Percentiles rank a stretch among this genome's conserved stretches.
These are phyloP conservation scores for Coniochaeta sp. DNA, from an alignment of 2,329 filamentous ascomycete species.

Conservation along the genomic window DNA sequence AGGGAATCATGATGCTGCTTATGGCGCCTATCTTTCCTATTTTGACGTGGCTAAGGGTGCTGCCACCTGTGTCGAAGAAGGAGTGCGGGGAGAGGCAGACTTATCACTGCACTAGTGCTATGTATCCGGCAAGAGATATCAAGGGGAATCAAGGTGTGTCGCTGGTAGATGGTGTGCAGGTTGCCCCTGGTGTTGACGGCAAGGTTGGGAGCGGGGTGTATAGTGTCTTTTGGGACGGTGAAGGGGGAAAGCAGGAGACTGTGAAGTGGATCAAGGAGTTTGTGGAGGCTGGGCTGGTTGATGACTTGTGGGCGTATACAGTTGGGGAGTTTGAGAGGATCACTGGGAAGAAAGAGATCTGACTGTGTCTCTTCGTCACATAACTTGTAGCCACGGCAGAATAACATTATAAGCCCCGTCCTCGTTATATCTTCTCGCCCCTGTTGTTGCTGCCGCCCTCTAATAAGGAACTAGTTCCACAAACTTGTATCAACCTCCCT, in stretches of 20 bases:
- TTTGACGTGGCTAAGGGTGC: slow-evolving; percentile 9
- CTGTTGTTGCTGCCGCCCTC: no score
- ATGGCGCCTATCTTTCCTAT: slow-evolving; percentile 20
- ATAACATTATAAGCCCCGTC: no score
- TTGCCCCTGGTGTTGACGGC: slow-evolving; percentile 23
- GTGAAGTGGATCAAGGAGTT: slow-evolving; percentile 19
- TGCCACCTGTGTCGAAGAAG: slow-evolving; percentile 17
- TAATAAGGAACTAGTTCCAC: no score
- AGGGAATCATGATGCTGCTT: slow-evolving; percentile 11
- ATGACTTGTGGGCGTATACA: slow-evolving; percentile 28
- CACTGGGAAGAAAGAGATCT: slow-evolving; percentile 11
- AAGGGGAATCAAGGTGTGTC: slow-evolving; percentile 14
- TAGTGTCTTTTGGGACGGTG: slow-evolving; percentile 25
- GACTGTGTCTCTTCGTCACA: background rate
- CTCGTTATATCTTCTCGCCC: no score
- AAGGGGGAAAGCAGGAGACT: slow-evolving; percentile 18
- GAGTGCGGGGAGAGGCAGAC: slow-evolving; percentile 31
- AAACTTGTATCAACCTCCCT: no score
- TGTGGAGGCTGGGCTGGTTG: slow-evolving; percentile 19
- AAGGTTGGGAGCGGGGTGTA: slow-evolving; percentile 29
- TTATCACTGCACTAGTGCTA: slow-evolving; percentile 27
- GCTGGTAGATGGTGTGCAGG: slow-evolving; percentile 14
- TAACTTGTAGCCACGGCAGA: no score
- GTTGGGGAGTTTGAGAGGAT: slow-evolving; percentile 26
- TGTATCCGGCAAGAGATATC: slow-evolving; percentile 23